Percentiles rank a stretch among this genome's conserved stretches.
Conservation (phyloP, 306 rosid species). For the Begonia fuchsioides region DNA sequence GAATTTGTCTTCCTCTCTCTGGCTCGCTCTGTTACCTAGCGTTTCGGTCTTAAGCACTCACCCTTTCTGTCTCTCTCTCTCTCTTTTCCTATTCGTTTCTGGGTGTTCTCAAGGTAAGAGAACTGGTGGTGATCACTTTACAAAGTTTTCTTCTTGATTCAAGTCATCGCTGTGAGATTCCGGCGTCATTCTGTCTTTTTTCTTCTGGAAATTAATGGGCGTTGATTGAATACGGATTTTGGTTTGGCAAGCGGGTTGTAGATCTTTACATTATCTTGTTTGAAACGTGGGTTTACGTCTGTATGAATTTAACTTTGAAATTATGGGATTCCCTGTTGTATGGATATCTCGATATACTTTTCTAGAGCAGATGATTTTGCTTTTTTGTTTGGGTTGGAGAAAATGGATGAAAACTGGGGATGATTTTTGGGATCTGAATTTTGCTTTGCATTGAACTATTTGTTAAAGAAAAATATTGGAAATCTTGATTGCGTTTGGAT, state of each 20-base stretch:
- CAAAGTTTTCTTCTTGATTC: not conserved
- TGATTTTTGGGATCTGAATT: slow-evolving; percentile 3
- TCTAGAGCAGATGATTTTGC: not conserved
- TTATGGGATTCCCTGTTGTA: not conserved
- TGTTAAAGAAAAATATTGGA: not conserved
- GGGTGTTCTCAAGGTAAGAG: not conserved
- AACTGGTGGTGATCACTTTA: not conserved
- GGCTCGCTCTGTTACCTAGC: too few relatives aligned
- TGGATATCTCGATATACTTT: not conserved
- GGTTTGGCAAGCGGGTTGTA: not conserved
- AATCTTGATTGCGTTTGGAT: not conserved
- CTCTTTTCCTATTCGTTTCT: not conserved
- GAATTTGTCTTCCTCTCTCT: too few relatives aligned
- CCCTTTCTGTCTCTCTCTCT: too few relatives aligned
- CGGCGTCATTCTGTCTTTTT: not conserved
- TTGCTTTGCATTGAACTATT: not conserved
- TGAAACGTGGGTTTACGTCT: not conserved
- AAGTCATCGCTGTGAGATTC: slow-evolving; percentile 11
- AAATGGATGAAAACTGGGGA: slow-evolving; percentile 1
- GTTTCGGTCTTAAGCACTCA: too few relatives aligned
- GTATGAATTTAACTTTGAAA: not conserved
- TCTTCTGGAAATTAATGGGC: not conserved
- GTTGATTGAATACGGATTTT: not conserved
- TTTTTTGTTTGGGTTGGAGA: not conserved
- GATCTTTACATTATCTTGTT: not conserved